Conservation (phyloP, 345 rosid species). For the Moricandia moricandioides region DNA sequence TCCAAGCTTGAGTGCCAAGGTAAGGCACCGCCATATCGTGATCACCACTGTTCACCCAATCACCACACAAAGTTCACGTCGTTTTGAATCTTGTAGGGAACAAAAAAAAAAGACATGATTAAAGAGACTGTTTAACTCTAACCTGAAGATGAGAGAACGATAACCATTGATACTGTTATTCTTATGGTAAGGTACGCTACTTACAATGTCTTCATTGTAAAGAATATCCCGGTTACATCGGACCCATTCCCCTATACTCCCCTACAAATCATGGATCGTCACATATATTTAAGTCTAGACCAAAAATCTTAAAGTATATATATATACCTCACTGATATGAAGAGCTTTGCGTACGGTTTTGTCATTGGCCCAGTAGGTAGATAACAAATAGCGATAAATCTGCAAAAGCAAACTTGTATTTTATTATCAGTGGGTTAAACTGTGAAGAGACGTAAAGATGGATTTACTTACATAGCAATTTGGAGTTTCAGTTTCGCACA, state of each 20-base stretch:
- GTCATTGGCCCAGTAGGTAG: slow-evolving; percentile 23
- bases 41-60: neutral
- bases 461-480: neutral
- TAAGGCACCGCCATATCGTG: neutral
- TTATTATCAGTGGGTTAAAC: neutral
- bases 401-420: slow-evolving; percentile 1
- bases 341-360: slow-evolving; percentile 13
- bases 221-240: neutral
- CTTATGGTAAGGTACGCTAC: neutral
- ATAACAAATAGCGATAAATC: slow-evolving; percentile 3
- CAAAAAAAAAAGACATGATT: neutral
- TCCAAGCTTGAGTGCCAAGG: neutral
- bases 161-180: neutral
- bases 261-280: neutral
- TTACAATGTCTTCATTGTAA: neutral
- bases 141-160: neutral
- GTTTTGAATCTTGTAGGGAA: neutral
- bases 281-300: neutral
- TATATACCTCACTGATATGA: slow-evolving; percentile 12
- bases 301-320: neutral
- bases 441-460: neutral
- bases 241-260: neutral
- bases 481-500: neutral
- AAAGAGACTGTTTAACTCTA: neutral
- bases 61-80: neutral